Evolutionary conservation across 345 rosid genomes (phyloP), one percentile per base, ranked within the genome.

Genomic region (Eutrema japonicum): DNA sequence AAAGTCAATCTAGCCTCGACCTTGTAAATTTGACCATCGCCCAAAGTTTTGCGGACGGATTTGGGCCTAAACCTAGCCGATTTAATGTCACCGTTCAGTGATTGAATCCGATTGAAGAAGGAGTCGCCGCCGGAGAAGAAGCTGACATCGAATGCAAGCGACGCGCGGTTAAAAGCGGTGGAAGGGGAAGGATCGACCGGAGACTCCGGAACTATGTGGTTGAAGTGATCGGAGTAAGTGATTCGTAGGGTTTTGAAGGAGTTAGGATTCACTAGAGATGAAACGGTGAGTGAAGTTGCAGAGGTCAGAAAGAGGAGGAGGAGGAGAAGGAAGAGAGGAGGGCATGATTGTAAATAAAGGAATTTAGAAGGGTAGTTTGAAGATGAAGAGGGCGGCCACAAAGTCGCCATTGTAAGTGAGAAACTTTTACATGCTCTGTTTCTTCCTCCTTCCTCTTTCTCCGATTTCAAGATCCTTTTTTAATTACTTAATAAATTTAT

Each of bases 61-160:
- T 10, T 64, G 13, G 85, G 76, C 53, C 45, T 54, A 43, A 88
- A 84, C 9, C 61, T 7, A 32, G 77, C 83, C 2, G 79, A 61
- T 50, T 66, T 83, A 48, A 70, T 64, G 55, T 50, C 58, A 27
- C 58, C 72, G 12, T 14, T 4, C 12, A 46, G 29, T 32, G 62
- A 10, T n/a, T 45, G 46, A 8, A 16, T 13, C 53, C 14, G 52
- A 32, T 33, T 58, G 77, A 84, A 61, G 64, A 85, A 45, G 1
- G 65, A 81, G 55, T 57, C 80, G 70, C 91, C 91, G 66, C 91
- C 86, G 62, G 83, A 71, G 85, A 86, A 79, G 72, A 64, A 85
- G 16, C 87, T 70, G 65, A 77, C 59, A 61, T 50, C 47, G 77
- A 82, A 78, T 13, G 63, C 38, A 55, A 91, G 85, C 12, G 52